Evolutionary conservation across 106 monocot genomes (phyloP), one percentile per base, ranked within the genome.

Genomic region (Dendrobium officinale): DNA sequence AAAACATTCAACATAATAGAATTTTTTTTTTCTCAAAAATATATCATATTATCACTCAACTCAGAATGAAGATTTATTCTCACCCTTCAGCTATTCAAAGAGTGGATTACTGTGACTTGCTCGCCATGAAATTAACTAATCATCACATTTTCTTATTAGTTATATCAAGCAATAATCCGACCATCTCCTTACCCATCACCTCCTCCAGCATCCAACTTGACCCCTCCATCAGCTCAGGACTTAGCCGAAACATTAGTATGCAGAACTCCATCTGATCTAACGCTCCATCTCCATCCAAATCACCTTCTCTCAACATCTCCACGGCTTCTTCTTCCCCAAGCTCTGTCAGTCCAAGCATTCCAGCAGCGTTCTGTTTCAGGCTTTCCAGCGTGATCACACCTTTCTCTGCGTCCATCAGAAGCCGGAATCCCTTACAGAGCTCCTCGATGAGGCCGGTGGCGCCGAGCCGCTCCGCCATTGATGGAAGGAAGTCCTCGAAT

Each of bases 211-310:
- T 70, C 70, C 70, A 70, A 37, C 13, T 70, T 1, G 33, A 70
- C 4, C 70, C 70, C 13, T 70, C 70, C 70, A 70, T 70, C 3
- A 70, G 70, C 29, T 82, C 82, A 5, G 82, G 82, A 45, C 82
- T 82, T 6, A 82, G 42, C 67, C 82, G 44, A 77, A 82, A 44
- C 82, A 82, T 82, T 45, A 82, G 75, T 15, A 77, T 31, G 31
- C 82, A 82, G 75, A 82, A 82, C 66, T 82, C 82, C 66, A 67
- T 82, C 47, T 67, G 67, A 67, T 77, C 49, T 67, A 82, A 31
- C 6, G 49, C 45, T 42, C 82, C 82, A 48, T 82, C 82, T 44
- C 82, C 82, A 67, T 82, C 77, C 66, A 82, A 47, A 77, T 82
- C 82, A 40, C 82, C 82, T 43, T 67, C 77, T 58, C 67, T 77